Base-by-base conservation (phyloP, 2,329 filamentous ascomycete species). In the Botrytis tulipae region DNA sequence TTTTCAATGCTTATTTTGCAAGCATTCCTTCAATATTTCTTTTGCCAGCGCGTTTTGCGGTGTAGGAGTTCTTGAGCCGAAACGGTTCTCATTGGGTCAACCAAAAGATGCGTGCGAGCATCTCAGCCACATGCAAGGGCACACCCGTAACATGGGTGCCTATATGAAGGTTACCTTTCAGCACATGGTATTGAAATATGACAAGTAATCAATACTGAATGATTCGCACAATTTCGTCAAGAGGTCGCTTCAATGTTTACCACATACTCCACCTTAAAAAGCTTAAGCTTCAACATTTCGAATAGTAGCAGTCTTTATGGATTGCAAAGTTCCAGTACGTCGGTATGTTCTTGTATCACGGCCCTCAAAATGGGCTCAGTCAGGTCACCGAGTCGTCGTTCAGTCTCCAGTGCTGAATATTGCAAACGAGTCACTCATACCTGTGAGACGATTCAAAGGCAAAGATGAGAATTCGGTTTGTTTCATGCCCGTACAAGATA, bases 401-500 rank as follows among this genome's bases (percentile, higher is more conserved):
- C 76, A 78, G 44, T 79, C 76, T 18, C 78, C 77, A 8, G 71
- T 79, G 69, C 62, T 72, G 18, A 46, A 70, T 4, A 74, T 78
- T 59, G 22, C 75, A 10, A 73, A 73, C 51, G 62, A 62, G 8
- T 66, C 65, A 2, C 32, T 44, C 32, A 68, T 80, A 46, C 77
- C 77, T 48, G 76, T 78, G 25, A 78, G 72, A 63, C 75, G 75
- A 14, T 74, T 67, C 44, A 63, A 70, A 46, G 76, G 74, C 25
- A 63, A 75, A 69, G 71, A 77, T n/a, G 59, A 75, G 20, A 78
- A 80, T 37, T 70, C 54, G 4, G 74, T 78, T 25, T 77, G 75
- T 72, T 77, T 76, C 59, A 68, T 79, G n/a, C 73, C 74, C 20
- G 71, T 46, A 70, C 25, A 72, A 54, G 77, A 79, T n/a, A 76